Evolutionary conservation across 805 yeast genomes (phyloP).

Genomic region (Teunomyces stri): DNA sequence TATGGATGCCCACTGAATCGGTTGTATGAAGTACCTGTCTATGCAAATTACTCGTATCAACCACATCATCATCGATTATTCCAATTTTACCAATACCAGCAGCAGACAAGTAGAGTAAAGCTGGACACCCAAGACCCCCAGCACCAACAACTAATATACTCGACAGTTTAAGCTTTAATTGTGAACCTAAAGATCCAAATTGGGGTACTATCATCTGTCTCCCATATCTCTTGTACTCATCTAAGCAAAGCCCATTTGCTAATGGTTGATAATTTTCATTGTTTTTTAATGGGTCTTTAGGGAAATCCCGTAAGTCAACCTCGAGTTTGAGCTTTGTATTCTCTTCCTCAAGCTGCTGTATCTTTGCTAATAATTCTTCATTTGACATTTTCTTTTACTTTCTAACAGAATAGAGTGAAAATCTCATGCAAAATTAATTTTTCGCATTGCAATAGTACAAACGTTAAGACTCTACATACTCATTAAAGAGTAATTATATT

Average conservation of each 20-base stretch:
- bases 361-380: conserved; percentile 21
- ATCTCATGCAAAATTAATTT: not conserved
- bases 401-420: not conserved
- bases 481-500: not conserved
- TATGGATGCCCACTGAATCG: conserved; percentile 61
- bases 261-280: conserved; percentile 5
- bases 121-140: conserved; percentile 96
- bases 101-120: conserved; percentile 76
- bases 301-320: too few relatives aligned
- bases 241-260: conserved; percentile 34
- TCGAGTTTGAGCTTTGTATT: conserved; percentile 11
- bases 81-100: conserved; percentile 87
- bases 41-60: conserved; percentile 83
- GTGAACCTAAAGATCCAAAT: conserved; percentile 53
- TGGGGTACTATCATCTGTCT: conserved; percentile 93
- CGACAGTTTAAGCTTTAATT: conserved; percentile 54
- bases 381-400: conserved; percentile 1
- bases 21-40: conserved; percentile 82
- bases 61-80: conserved; percentile 81
- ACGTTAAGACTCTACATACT: not conserved
- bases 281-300: not conserved
- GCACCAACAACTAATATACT: conserved; percentile 85
- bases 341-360: conserved; percentile 20
- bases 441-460: not conserved
- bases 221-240: conserved; percentile 84